phyloP scores from a whole-genome alignment of 73 alveolate species.

The Uronychia setigera region DNA sequence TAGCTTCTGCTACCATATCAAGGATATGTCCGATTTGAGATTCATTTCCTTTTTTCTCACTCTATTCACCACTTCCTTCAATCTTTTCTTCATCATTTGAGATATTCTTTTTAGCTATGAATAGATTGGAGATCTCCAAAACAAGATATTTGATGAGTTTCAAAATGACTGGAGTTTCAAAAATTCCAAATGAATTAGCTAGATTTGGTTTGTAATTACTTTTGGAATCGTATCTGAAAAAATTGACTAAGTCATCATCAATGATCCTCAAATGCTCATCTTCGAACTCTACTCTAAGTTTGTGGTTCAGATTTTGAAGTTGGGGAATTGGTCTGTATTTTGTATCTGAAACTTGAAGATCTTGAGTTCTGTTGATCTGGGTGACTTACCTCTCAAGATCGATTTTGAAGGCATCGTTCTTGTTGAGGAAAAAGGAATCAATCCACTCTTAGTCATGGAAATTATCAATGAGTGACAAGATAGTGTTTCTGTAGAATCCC shows the following conservation, averaged over 20 bases:
- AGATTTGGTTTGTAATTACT: constrained; percentile 26
- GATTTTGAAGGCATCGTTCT: not conserved
- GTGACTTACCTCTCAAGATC: not conserved
- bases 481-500: not conserved
- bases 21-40: too few relatives aligned
- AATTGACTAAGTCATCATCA: constrained; percentile 4
- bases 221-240: constrained; percentile 16
- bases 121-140: not conserved
- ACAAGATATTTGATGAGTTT: not conserved
- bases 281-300: not conserved
- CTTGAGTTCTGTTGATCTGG: constrained; percentile 29
- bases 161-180: constrained; percentile 5
- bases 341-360: not conserved
- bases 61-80: not conserved
- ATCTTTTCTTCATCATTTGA: not conserved
- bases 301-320: not conserved
- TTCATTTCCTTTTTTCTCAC: too few relatives aligned
- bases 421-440: constrained; percentile 16
- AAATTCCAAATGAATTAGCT: constrained; percentile 20
- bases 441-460: constrained; percentile 8
- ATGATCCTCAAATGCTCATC: not conserved
- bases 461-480: not conserved
- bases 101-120: not conserved
- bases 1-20: too few relatives aligned
- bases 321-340: not conserved